These are phyloP conservation scores for Dictyostelium firmibasis DNA, from an alignment of 78 protist genomes.

Conservation along the genomic window DNA sequence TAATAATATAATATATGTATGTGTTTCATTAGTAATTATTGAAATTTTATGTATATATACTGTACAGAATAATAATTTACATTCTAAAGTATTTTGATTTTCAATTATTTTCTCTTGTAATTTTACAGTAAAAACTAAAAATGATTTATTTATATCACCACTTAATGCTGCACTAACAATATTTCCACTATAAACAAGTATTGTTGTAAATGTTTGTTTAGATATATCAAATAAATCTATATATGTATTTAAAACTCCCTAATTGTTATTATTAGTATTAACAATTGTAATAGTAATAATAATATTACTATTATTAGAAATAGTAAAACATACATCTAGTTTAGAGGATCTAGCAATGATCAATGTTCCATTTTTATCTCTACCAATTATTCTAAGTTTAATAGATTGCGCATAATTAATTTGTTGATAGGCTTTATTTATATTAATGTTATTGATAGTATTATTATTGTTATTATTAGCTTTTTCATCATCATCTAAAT, in stretches of 20 bases:
- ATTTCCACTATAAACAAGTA: constrained; percentile 12
- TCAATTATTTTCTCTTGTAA: constrained; percentile 44
- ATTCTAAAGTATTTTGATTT: constrained; percentile 7
- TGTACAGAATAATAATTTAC: too few relatives aligned
- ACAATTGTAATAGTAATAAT: not conserved
- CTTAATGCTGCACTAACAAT: constrained; percentile 33
- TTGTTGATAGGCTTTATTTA: not conserved
- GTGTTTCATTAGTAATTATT: too few relatives aligned
- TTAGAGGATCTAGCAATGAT: constrained; percentile 33
- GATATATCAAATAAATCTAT: constrained; percentile 47
- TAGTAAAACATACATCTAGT: constrained; percentile 21
- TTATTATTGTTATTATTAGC: not conserved
- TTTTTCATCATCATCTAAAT: not conserved
- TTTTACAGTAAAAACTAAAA: constrained; percentile 56
- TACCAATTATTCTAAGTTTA: constrained; percentile 52
- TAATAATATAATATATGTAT: not conserved
- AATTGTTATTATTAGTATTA: not conserved
- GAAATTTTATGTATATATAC: too few relatives aligned
- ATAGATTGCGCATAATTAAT: constrained; percentile 7
- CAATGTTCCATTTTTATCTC: constrained; percentile 43
- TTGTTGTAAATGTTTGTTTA: not conserved
- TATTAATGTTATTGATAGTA: not conserved
- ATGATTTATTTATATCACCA: constrained; percentile 36
- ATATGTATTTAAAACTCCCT: constrained; percentile 58
- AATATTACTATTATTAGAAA: not conserved